Conservation (phyloP, 1,139 yeast genomes). For the Nakaseomyces uthaithaninus region DNA sequence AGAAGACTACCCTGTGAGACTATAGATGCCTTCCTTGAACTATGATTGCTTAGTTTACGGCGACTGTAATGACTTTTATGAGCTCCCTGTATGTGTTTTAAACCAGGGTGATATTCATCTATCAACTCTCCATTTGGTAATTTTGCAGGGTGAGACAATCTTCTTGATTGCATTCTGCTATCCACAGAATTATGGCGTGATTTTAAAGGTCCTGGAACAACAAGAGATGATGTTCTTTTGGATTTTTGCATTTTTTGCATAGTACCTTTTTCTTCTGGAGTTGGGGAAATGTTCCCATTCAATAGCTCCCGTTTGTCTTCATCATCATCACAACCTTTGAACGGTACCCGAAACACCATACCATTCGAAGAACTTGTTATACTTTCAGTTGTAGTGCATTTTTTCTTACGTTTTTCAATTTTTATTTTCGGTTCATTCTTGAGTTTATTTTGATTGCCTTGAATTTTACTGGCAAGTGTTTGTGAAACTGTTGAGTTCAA, state of each 20-base stretch:
- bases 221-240: constrained; percentile 17
- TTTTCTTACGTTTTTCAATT: constrained; percentile 6
- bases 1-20: constrained; percentile 28
- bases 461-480: not conserved
- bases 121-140: constrained; percentile 4
- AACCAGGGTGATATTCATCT: constrained; percentile 4
- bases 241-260: constrained; percentile 5
- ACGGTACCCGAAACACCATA: constrained; percentile 49
- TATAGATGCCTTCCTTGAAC: constrained; percentile 18
- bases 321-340: constrained; percentile 33
- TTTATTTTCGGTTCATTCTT: not conserved
- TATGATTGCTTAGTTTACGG: not conserved
- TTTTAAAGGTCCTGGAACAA: constrained; percentile 7
- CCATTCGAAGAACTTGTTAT: constrained; percentile 30
- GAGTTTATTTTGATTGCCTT: not conserved
- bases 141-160: constrained; percentile 6
- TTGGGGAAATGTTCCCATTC: constrained; percentile 3
- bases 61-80: not conserved
- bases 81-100: not conserved
- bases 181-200: constrained; percentile 2
- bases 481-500: not conserved
- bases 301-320: not conserved
- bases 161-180: not conserved
- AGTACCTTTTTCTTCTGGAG: constrained; percentile 5
- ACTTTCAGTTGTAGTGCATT: constrained; percentile 9